phyloP scores from a whole-genome alignment of 305 asterid species.

The Fraxinus floribunda region DNA sequence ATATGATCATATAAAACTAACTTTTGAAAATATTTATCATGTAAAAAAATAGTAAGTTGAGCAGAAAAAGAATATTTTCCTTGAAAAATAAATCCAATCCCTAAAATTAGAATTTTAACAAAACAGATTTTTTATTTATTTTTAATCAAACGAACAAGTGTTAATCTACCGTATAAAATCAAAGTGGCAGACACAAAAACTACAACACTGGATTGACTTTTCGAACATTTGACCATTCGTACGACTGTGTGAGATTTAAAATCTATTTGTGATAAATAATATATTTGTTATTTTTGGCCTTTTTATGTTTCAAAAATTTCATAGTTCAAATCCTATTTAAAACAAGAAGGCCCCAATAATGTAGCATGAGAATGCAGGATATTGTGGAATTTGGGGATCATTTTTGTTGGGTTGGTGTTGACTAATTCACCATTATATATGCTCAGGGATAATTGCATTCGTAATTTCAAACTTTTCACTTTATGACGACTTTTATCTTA shows the following conservation, averaged over 20 bases:
- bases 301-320: background rate
- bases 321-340: background rate
- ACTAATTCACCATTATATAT: slow-evolving; percentile 23
- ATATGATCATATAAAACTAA: too few species aligned
- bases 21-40: too few species aligned
- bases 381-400: slow-evolving; percentile 24
- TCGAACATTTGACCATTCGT: background rate
- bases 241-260: slow-evolving; percentile 5
- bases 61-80: too few species aligned
- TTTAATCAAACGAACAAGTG: slow-evolving; percentile 9
- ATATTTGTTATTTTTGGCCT: background rate
- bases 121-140: too few species aligned
- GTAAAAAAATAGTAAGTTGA: too few species aligned
- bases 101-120: background rate
- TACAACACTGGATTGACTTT: slow-evolving; percentile 30
- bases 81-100: too few species aligned
- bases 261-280: slow-evolving; percentile 3
- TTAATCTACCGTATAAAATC: slow-evolving; percentile 36
- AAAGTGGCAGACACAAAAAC: slow-evolving; percentile 30
- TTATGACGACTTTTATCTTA: background rate
- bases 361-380: slow-evolving; percentile 23
- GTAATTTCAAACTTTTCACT: background rate
- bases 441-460: too few species aligned
- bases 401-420: slow-evolving; percentile 50
- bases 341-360: slow-evolving; percentile 25